A percentile compares a stretch with the other conserved stretches of the same genome.
These are phyloP conservation scores for Cicer pinnatifidum DNA, from an alignment of 306 rosid species.

Conservation along the genomic window DNA sequence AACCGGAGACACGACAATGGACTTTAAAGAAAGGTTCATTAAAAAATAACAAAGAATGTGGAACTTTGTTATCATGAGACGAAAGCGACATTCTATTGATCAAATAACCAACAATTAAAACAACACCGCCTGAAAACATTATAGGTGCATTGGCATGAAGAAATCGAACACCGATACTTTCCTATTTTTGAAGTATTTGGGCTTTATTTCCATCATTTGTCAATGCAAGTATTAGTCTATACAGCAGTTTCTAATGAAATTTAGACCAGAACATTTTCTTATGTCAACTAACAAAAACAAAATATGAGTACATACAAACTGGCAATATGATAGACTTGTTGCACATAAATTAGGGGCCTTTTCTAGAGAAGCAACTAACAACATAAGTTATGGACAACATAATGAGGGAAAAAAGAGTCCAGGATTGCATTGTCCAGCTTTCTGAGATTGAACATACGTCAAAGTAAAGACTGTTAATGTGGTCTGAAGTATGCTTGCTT, in stretches of 20 bases:
- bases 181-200: neutral
- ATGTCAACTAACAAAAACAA: neutral
- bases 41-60: no score
- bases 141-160: no score
- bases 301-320: neutral
- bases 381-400: neutral
- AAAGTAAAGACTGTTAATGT: neutral
- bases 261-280: neutral
- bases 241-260: neutral
- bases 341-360: neutral
- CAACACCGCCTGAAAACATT: no score
- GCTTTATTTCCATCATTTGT: neutral
- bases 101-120: no score
- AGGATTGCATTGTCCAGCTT: conserved; percentile 32
- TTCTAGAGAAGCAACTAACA: neutral
- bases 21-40: no score
- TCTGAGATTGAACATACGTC: conserved; percentile 14
- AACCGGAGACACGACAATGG: neutral
- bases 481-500: conserved; percentile 25
- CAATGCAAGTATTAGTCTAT: neutral
- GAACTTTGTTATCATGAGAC: no score
- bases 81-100: no score
- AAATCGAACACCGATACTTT: no score
- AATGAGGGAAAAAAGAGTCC: conserved; percentile 6
- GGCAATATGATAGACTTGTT: neutral